phyloP scores from a whole-genome alignment of 306 rosid genomes.

The Quercus robur region DNA sequence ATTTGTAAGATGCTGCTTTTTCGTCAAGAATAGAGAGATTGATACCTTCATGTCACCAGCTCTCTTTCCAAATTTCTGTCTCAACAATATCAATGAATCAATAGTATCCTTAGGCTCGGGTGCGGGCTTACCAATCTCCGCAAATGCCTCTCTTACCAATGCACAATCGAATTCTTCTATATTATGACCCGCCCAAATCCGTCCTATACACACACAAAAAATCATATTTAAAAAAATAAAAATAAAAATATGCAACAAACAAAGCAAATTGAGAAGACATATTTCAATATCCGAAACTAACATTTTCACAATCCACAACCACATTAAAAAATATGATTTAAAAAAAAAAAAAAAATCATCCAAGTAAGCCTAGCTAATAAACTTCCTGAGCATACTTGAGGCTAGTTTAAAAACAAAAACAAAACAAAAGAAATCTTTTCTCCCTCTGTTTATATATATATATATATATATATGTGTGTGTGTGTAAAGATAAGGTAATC shows the following conservation, averaged over 20 bases:
- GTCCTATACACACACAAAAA: constrained; percentile 41
- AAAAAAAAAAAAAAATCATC: not conserved
- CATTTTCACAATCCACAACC: not conserved
- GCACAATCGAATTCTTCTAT: constrained; percentile 76
- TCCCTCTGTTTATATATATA: not conserved
- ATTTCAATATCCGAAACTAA: not conserved
- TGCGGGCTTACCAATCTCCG: constrained; percentile 55
- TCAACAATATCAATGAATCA: constrained; percentile 74
- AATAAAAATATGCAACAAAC: not conserved
- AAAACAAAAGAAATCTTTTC: not conserved
- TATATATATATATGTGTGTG: too few relatives aligned
- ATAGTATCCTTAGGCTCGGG: constrained; percentile 85
- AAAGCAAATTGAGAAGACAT: not conserved
- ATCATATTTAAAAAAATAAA: not conserved
- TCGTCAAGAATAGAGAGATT: not conserved
- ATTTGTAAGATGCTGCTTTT: not conserved
- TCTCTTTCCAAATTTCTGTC: constrained; percentile 80
- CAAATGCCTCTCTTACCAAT: constrained; percentile 73
- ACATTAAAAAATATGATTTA: too few relatives aligned
- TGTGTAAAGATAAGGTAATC: too few relatives aligned
- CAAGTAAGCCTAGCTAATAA: not conserved
- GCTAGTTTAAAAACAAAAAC: not conserved
- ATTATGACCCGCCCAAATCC: constrained; percentile 99
- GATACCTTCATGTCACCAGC: constrained; percentile 98
- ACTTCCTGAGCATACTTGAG: not conserved